Evolutionary conservation across 306 rosid genomes (phyloP).

Genomic region (Astragalus glycyphyllos): DNA sequence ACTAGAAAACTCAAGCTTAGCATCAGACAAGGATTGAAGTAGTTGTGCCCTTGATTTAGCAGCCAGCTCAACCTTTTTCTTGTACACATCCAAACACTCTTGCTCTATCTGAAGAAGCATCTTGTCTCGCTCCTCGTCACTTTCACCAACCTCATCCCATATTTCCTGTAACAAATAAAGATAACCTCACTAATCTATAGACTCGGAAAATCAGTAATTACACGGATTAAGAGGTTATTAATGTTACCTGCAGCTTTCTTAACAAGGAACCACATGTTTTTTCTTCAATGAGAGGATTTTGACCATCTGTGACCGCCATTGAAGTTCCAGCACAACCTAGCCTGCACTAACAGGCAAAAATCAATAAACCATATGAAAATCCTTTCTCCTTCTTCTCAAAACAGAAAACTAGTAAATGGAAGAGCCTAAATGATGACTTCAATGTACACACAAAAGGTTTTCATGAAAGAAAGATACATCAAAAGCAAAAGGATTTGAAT

Average conservation of each 20-base stretch:
- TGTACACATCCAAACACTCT: conserved; percentile 89
- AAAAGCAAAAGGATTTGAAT: no score
- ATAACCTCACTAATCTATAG: conserved; percentile 25
- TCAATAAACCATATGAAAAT: conserved; percentile 13
- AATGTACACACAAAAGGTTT: no score
- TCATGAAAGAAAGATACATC: no score
- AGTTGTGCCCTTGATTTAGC: conserved; percentile 85
- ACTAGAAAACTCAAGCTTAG: conserved; percentile 69
- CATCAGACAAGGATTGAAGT: conserved; percentile 79
- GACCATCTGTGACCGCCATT: conserved; percentile 71
- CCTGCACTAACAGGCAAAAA: conserved; percentile 47
- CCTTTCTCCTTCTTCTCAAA: no score
- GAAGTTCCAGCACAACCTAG: conserved; percentile 43
- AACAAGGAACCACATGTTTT: conserved; percentile 77
- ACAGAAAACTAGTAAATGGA: no score
- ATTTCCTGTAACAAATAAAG: conserved; percentile 63
- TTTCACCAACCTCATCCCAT: conserved; percentile 98
- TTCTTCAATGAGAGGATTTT: conserved; percentile 72
- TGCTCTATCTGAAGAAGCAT: conserved; percentile 92
- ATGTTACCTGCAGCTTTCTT: conserved; percentile 75
- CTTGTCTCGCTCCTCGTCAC: conserved; percentile 85
- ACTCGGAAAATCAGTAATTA: conserved; percentile 10
- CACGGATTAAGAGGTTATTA: conserved; percentile 8
- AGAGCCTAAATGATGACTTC: no score
- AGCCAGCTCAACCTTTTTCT: conserved; percentile 89